A percentile compares a stretch with the other conserved stretches of the same genome.
phyloP scores from a whole-genome alignment of 192 early-diverging fungal species.

The Backusella morwellensis region DNA sequence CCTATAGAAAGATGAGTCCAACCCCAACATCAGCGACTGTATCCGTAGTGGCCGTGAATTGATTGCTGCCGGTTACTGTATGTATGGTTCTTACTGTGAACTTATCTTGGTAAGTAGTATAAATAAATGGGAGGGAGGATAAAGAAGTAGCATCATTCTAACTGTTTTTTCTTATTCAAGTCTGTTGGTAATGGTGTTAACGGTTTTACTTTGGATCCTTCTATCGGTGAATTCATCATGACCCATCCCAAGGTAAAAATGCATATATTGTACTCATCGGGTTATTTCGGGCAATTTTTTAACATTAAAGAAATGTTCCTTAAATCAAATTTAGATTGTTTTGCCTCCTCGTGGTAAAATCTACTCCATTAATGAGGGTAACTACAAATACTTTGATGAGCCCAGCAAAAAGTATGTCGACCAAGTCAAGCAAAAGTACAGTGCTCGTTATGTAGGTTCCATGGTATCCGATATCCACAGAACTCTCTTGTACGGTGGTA shows the following conservation, averaged over 20 bases:
- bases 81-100: conserved; percentile 92
- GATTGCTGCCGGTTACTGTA: conserved; percentile 94
- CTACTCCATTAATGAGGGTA: conserved; percentile 98
- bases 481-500: conserved; percentile 65
- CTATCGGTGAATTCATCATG: conserved; percentile 96
- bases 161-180: conserved; percentile 1
- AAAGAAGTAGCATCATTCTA: conserved; percentile 8
- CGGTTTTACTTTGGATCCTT: conserved; percentile 96
- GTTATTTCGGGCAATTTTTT: not conserved
- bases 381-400: conserved; percentile 87
- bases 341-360: conserved; percentile 86
- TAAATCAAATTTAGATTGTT: conserved; percentile 47
- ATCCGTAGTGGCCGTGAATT: conserved; percentile 89
- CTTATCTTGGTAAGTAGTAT: conserved; percentile 54
- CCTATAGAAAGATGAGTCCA: conserved; percentile 39
- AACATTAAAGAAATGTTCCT: not conserved
- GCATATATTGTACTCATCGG: not conserved
- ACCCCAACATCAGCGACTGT: conserved; percentile 68
- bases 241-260: conserved; percentile 85
- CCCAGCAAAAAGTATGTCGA: conserved; percentile 88
- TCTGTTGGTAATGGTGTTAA: conserved; percentile 85
- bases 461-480: conserved; percentile 99
- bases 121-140: not conserved
- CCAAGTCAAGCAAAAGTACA: conserved; percentile 90
- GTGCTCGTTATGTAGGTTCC: conserved; percentile 93